Conservation (phyloP, 345 rosid genomes). For the Rhizophora apiculata region DNA sequence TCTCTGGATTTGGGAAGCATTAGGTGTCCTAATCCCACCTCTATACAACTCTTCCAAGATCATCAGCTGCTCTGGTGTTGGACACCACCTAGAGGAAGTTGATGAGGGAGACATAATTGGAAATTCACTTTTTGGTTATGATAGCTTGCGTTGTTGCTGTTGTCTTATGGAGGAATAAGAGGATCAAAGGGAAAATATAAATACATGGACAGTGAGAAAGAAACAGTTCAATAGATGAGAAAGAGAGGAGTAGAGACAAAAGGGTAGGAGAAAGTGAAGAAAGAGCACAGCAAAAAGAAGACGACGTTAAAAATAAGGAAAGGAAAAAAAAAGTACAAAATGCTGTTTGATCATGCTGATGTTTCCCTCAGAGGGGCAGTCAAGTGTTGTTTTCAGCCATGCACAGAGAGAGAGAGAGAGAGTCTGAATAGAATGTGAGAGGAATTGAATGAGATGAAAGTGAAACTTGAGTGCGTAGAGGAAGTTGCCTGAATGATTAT, state of each 20-base stretch:
- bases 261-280: slow-evolving; percentile 8
- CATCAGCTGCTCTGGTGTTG: slow-evolving; percentile 94
- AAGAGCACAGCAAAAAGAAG: slow-evolving; percentile 23
- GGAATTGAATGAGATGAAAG: slow-evolving; percentile 25
- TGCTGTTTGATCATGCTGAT: slow-evolving; percentile 44
- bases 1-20: slow-evolving; percentile 76
- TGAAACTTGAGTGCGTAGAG: not conserved
- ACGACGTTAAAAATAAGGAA: slow-evolving; percentile 14
- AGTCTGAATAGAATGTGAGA: not conserved
- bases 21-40: slow-evolving; percentile 75
- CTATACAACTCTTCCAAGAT: slow-evolving; percentile 84
- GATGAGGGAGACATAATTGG: slow-evolving; percentile 55
- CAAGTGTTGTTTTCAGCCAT: slow-evolving; percentile 35
- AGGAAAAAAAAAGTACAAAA: slow-evolving; percentile 16
- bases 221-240: not conserved
- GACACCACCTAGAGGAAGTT: slow-evolving; percentile 87
- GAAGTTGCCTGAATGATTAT: slow-evolving; percentile 30
- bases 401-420: slow-evolving; percentile 15
- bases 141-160: not conserved
- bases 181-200: not conserved
- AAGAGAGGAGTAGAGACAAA: slow-evolving; percentile 8
- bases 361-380: slow-evolving; percentile 44
- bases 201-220: not conserved
- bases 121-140: not conserved
- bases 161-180: not conserved